Conservation (phyloP, 129 eudicot species). For the Silybum marianum region DNA sequence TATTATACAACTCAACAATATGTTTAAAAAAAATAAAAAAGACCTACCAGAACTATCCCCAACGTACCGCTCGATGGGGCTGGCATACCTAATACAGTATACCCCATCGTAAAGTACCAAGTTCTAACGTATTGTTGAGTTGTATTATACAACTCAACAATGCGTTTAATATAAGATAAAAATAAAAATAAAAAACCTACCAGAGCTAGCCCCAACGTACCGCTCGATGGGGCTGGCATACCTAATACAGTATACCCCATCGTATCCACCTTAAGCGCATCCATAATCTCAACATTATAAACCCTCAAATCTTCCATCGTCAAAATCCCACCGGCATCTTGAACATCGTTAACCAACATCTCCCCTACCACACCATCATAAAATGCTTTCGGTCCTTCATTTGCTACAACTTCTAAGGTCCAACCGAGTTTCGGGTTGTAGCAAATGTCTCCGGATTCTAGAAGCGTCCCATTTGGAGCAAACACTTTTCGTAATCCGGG, state of each 20-base stretch:
- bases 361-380: conserved; percentile 80
- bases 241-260: conserved; percentile 85
- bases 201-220: conserved; percentile 85
- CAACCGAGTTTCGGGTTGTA: conserved; percentile 69
- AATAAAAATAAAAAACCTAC: conserved; percentile 33
- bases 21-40: neutral
- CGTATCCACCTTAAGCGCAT: conserved; percentile 60
- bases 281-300: conserved; percentile 57
- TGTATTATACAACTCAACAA: conserved; percentile 11
- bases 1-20: conserved; percentile 9
- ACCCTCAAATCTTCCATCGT: conserved; percentile 84
- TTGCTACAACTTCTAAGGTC: conserved; percentile 77
- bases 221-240: conserved; percentile 98
- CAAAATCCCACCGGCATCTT: conserved; percentile 77
- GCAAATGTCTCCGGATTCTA: conserved; percentile 77
- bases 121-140: too few relatives aligned
- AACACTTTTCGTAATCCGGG: conserved; percentile 75
- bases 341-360: conserved; percentile 67
- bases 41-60: neutral
- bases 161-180: neutral
- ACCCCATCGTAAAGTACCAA: too few relatives aligned
- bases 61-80: too few relatives aligned
- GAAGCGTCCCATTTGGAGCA: conserved; percentile 71
- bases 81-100: too few relatives aligned
- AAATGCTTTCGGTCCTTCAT: conserved; percentile 80